Evolutionary conservation across 179 eudicot species (phyloP).

Genomic region (Spergularia azorica): DNA sequence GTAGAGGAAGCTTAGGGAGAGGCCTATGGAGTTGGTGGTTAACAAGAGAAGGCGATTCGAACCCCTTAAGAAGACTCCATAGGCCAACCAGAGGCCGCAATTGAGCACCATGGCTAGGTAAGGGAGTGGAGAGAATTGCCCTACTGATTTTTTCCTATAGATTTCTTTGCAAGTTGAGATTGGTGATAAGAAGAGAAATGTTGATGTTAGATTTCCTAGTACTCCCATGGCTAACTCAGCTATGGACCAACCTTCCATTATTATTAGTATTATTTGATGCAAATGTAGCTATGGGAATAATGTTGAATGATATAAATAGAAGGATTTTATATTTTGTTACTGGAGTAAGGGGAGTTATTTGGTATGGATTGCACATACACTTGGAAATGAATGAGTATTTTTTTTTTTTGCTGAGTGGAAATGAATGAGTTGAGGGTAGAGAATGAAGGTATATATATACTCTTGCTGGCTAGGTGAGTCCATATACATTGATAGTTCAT

Average conservation of each 20-base stretch:
- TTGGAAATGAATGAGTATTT: too few species aligned
- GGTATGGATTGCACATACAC: too few species aligned
- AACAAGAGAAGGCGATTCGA: slow-evolving; percentile 13
- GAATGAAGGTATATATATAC: too few species aligned
- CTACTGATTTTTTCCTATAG: slow-evolving; percentile 17
- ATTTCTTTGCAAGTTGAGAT: slow-evolving; percentile 23
- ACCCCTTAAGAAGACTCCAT: slow-evolving; percentile 12
- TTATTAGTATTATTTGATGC: neutral
- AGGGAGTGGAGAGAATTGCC: slow-evolving; percentile 16
- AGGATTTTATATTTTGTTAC: too few species aligned
- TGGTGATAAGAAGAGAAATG: slow-evolving; percentile 31
- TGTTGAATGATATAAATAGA: too few species aligned
- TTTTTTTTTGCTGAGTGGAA: too few species aligned
- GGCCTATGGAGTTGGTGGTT: slow-evolving; percentile 13
- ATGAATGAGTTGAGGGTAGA: too few species aligned
- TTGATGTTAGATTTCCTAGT: slow-evolving; percentile 26
- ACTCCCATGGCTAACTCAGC: slow-evolving; percentile 15
- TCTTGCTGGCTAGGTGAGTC: too few species aligned
- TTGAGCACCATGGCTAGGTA: slow-evolving; percentile 25
- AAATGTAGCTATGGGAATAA: too few species aligned
- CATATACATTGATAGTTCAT: too few species aligned
- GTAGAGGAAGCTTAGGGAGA: slow-evolving; percentile 14
- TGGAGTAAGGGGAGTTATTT: too few species aligned
- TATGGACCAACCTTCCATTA: slow-evolving; percentile 13
- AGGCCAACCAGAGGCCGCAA: slow-evolving; percentile 20